A percentile compares a stretch with the other conserved stretches of the same genome.
Conservation (phyloP, 495 filamentous ascomycete species). For the Penicillium waksmanii region DNA sequence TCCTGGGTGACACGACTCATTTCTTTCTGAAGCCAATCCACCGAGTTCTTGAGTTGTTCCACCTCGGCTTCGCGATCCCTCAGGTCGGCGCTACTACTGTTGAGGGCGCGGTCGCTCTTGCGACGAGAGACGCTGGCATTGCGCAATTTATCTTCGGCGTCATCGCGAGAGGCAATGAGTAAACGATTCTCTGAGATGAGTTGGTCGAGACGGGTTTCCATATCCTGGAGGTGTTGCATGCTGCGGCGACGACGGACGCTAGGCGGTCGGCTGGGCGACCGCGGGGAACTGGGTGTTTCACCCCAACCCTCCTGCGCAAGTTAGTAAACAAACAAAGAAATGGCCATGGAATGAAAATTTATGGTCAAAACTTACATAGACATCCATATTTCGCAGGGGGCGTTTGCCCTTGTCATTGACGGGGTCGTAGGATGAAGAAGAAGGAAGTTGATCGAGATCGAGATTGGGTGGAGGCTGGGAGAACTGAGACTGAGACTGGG, state of each 20-base stretch:
- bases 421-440: constrained; percentile 70
- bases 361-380: constrained; percentile 73
- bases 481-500: not conserved
- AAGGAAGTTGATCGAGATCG: constrained; percentile 52
- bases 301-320: constrained; percentile 83
- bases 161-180: constrained; percentile 70
- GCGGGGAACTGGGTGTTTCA: constrained; percentile 86
- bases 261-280: constrained; percentile 92
- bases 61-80: constrained; percentile 75
- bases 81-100: constrained; percentile 58
- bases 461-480: constrained; percentile 25
- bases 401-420: constrained; percentile 86
- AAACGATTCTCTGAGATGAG: constrained; percentile 78
- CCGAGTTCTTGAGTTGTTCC: constrained; percentile 71
- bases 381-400: constrained; percentile 82
- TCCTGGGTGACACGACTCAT: constrained; percentile 71
- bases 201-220: constrained; percentile 76
- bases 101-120: constrained; percentile 59
- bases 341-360: constrained; percentile 22
- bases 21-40: constrained; percentile 80
- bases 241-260: constrained; percentile 94
- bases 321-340: constrained; percentile 36
- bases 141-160: constrained; percentile 64
- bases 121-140: constrained; percentile 58
- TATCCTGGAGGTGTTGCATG: constrained; percentile 87